These are phyloP conservation scores for Yamadazyma atmosphaerica DNA, from an alignment of 1,139 yeast species.

Conservation along the genomic window DNA sequence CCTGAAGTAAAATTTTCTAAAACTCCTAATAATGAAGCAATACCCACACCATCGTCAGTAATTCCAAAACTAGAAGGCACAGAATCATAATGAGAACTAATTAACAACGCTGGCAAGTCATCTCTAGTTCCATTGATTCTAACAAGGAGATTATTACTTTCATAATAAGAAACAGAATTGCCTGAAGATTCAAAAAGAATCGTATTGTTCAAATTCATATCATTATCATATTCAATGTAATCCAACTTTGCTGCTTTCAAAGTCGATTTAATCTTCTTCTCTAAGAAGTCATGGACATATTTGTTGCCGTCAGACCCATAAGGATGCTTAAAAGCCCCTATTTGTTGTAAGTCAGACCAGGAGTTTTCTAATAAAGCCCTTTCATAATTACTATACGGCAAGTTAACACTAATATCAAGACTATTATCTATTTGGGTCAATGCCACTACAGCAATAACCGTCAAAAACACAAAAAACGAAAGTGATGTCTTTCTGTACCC, in stretches of 20 bases:
- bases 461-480: constrained; percentile 47
- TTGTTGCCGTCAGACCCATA: constrained; percentile 78
- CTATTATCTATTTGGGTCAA: constrained; percentile 34
- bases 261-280: constrained; percentile 39
- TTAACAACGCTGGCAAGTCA: constrained; percentile 60
- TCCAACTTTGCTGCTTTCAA: constrained; percentile 19
- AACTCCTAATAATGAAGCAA: constrained; percentile 76
- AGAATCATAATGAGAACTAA: constrained; percentile 88
- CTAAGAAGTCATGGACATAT: constrained; percentile 67
- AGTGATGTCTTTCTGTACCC: constrained; percentile 64
- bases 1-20: constrained; percentile 46
- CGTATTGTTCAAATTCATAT: constrained; percentile 40
- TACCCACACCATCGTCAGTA: constrained; percentile 94
- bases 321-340: constrained; percentile 71
- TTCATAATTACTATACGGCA: constrained; percentile 43
- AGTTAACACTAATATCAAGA: constrained; percentile 35
- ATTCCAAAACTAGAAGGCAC: constrained; percentile 88
- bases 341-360: constrained; percentile 71
- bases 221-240: constrained; percentile 54
- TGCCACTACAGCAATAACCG: constrained; percentile 36
- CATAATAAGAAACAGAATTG: constrained; percentile 57
- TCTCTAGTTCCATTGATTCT: constrained; percentile 64
- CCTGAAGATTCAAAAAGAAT: constrained; percentile 40
- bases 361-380: constrained; percentile 41
- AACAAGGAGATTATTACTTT: constrained; percentile 75